Evolutionary conservation across 768 basidiomycete species (phyloP).

Genomic region (Leucosporidium scottii): DNA sequence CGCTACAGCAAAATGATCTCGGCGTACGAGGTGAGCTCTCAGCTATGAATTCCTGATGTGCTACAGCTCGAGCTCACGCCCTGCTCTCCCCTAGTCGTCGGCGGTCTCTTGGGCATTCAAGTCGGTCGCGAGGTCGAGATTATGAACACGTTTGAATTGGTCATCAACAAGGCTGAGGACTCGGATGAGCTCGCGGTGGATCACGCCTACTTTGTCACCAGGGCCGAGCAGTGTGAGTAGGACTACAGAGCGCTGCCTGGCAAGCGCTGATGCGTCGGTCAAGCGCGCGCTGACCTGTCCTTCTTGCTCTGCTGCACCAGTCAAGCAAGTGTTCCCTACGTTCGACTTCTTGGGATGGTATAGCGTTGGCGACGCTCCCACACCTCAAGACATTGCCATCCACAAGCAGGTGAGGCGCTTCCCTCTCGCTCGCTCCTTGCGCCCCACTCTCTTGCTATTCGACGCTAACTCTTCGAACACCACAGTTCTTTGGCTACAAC

Average conservation of each 20-base stretch:
- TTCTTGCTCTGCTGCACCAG: constrained; percentile 46
- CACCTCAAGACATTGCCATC: constrained; percentile 65
- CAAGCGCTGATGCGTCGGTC: no score
- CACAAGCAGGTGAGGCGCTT: constrained; percentile 81
- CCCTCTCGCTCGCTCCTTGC: neutral
- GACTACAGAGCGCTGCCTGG: neutral
- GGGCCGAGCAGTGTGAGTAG: constrained; percentile 77
- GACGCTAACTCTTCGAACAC: neutral
- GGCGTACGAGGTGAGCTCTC: constrained; percentile 29
- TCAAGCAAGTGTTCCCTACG: constrained; percentile 97
- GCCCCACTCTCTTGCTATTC: no score
- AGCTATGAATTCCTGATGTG: no score
- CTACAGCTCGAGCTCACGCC: neutral
- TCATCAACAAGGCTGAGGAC: constrained; percentile 42
- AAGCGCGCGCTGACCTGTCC: neutral
- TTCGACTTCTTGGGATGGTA: constrained; percentile 99
- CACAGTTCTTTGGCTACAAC: constrained; percentile 72
- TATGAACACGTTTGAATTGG: constrained; percentile 91
- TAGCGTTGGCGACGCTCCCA: constrained; percentile 69
- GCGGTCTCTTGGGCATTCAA: constrained; percentile 88
- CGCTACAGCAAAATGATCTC: constrained; percentile 59
- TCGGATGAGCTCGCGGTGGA: constrained; percentile 55
- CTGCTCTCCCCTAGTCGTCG: constrained; percentile 62
- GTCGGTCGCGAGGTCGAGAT: constrained; percentile 93
- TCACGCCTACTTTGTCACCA: constrained; percentile 68